phyloP scores from a whole-genome alignment of 2,329 filamentous ascomycete species.

The Botrytis paeoniae region DNA sequence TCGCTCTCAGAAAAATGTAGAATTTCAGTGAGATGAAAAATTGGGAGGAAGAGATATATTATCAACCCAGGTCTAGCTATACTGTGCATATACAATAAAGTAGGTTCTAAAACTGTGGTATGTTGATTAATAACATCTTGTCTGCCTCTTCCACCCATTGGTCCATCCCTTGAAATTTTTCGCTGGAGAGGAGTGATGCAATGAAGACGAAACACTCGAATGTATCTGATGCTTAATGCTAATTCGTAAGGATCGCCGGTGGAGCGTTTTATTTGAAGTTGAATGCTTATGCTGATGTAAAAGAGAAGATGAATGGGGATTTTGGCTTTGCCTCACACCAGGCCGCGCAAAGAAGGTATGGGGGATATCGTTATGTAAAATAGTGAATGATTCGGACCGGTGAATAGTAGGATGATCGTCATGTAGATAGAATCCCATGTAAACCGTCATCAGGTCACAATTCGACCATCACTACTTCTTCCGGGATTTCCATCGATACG shows the following conservation, averaged over 20 bases:
- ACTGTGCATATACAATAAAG: conserved; percentile 13
- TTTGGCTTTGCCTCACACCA: conserved; percentile 1
- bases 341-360: background rate
- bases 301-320: background rate
- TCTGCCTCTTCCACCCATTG: conserved; percentile 2
- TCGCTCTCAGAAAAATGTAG: background rate
- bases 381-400: background rate
- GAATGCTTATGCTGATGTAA: conserved; percentile 14
- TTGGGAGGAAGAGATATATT: conserved; percentile 14
- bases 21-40: background rate
- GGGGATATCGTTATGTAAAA: conserved; percentile 1
- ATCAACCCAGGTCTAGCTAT: conserved; percentile 15
- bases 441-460: conserved; percentile 3
- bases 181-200: conserved; percentile 18
- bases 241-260: conserved; percentile 5
- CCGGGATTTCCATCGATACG: conserved; percentile 2
- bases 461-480: conserved; percentile 16
- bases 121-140: conserved; percentile 11
- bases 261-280: conserved; percentile 10
- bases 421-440: background rate
- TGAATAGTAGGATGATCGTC: background rate
- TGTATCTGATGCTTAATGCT: conserved; percentile 16
- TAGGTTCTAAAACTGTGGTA: background rate
- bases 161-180: conserved; percentile 6
- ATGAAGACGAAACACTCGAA: conserved; percentile 7